Base-by-base conservation (phyloP, 495 filamentous ascomycete species). In the Neurospora sp. region DNA sequence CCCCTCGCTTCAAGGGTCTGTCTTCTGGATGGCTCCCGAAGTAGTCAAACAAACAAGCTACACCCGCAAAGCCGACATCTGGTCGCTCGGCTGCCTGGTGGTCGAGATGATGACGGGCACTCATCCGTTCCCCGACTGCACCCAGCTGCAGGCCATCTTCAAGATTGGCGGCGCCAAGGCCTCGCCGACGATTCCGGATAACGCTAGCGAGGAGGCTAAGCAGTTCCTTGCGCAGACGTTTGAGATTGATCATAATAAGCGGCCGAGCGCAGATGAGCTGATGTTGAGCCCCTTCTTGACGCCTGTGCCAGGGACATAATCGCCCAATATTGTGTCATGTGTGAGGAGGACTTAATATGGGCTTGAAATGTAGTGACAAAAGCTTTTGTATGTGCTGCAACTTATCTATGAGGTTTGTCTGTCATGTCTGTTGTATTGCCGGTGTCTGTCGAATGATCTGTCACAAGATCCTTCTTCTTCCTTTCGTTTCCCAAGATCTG, bases 21-120 rank as follows among this genome's bases (percentile, higher is more conserved):
- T 99, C 65, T 99, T 98, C 82, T 99, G 96, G 96, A 99, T 99
- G 96, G 96, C 96, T 3, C 96, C 96, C 38, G 96, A 99, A 82
- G 96, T 99, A 39, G 96, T 99, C 70, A 94, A 94, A 74, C 96
- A 98, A 82, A 98, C 95, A 1, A 93, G 93, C 0, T 97, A 99
- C 80, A 98, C 96, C 0, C 94, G 95, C 79, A 99, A 99, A 83
- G 96, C 96, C n/a, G 96, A 99, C 80, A 98, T 99, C 78, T 99
- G 96, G 96, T 96, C 93, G 71, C 86, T 99, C 41, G 96, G 96
- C 31, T 99, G 96, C 81, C 84, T 99, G 22, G 92, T 99, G 65
- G 96, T 99, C 38, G 96, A 99, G 82, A 99, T 99, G 96, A 96
- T 99, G 84, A 98, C 94, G 18, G 96, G 96, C 45, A 90, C 88